Percentiles rank a stretch among this genome's conserved stretches.
phyloP scores from a whole-genome alignment of 257 asterid genomes.

The Gentiana dahurica region DNA sequence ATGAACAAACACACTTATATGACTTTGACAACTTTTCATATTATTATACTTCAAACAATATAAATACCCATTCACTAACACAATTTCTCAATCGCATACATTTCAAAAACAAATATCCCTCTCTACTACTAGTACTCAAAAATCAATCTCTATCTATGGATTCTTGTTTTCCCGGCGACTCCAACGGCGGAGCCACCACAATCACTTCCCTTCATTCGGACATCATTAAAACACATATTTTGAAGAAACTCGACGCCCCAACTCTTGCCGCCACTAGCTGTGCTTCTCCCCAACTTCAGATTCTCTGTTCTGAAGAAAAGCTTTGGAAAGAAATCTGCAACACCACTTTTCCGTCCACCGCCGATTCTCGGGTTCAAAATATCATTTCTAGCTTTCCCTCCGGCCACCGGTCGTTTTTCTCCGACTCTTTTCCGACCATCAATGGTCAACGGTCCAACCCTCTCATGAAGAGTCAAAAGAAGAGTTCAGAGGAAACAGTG shows the following conservation, averaged over 20 bases:
- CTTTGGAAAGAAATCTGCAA: conserved; percentile 57
- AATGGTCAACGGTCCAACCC: background rate
- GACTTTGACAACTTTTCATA: no score
- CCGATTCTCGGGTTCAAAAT: conserved; percentile 19
- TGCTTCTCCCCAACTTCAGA: conserved; percentile 28
- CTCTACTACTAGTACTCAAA: no score
- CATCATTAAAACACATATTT: conserved; percentile 44
- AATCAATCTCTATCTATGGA: conserved; percentile 10
- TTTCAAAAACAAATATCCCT: no score
- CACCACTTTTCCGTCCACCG: conserved; percentile 62
- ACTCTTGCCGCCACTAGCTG: conserved; percentile 54
- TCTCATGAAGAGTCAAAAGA: background rate
- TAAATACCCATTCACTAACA: no score
- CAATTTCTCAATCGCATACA: no score
- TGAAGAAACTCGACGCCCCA: conserved; percentile 59
- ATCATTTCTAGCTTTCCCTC: conserved; percentile 37
- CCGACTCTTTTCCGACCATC: conserved; percentile 47
- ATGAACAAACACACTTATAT: no score
- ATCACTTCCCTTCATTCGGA: conserved; percentile 52
- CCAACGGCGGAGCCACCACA: conserved; percentile 13
- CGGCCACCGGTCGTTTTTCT: conserved; percentile 57
- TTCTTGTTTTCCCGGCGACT: conserved; percentile 6
- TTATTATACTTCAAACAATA: no score
- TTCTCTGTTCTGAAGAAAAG: conserved; percentile 33
- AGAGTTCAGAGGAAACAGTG: background rate